Conservation (phyloP, 2,329 filamentous ascomycete species). For the Hypoxylon sp. region DNA sequence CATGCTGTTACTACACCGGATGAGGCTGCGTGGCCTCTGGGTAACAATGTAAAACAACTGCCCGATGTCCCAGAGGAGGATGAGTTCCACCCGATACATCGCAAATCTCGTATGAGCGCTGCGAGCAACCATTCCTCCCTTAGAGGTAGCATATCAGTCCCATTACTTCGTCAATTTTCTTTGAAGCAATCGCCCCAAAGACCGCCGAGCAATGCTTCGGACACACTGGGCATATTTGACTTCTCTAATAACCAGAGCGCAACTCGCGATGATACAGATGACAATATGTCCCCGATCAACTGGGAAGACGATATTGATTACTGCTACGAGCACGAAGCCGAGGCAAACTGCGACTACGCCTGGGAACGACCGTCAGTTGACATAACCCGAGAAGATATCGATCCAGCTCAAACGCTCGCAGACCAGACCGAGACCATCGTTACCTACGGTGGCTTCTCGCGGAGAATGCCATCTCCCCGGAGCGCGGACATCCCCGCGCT, state of each 20-base stretch:
- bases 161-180: conserved; percentile 62
- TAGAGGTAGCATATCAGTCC: conserved; percentile 67
- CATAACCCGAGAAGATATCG: conserved; percentile 50
- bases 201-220: conserved; percentile 62
- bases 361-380: conserved; percentile 71
- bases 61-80: conserved; percentile 74
- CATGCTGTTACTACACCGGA: conserved; percentile 59
- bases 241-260: conserved; percentile 53
- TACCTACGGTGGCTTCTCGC: conserved; percentile 25
- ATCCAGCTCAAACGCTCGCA: conserved; percentile 20
- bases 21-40: conserved; percentile 60
- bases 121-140: conserved; percentile 64
- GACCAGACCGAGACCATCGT: conserved; percentile 28
- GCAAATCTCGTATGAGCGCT: conserved; percentile 58
- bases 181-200: conserved; percentile 51
- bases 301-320: conserved; percentile 80
- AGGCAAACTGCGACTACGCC: conserved; percentile 74
- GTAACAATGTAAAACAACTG: conserved; percentile 56
- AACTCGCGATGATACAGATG: conserved; percentile 46
- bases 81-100: conserved; percentile 58
- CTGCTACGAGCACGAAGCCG: conserved; percentile 75
- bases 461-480: conserved; percentile 49
- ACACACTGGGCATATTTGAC: conserved; percentile 63
- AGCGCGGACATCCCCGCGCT: conserved; percentile 60
- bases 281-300: conserved; percentile 58